Conservation (phyloP, 805 yeast genomes). For the Yarrowia sp. region DNA sequence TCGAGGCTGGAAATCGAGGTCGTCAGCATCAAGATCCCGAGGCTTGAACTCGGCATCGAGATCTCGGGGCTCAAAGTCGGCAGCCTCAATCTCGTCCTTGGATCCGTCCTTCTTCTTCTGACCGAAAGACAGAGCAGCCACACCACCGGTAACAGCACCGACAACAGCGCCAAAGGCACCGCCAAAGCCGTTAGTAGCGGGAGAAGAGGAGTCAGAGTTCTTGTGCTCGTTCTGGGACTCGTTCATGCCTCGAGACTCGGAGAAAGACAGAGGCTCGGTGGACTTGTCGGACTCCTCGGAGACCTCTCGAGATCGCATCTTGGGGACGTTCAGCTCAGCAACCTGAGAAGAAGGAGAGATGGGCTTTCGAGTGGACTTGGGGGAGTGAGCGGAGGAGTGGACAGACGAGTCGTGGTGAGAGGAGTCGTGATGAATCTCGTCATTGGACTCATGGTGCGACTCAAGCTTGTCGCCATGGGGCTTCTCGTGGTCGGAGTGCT, state of each 20-base stretch:
- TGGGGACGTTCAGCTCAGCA: slow-evolving; percentile 14
- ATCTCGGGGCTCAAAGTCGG: background rate
- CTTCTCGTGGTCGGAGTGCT: background rate
- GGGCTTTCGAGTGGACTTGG: background rate
- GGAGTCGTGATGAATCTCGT: too few species aligned
- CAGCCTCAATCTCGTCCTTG: background rate
- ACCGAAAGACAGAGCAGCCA: slow-evolving; percentile 26
- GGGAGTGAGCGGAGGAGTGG: too few species aligned
- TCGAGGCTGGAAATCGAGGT: slow-evolving; percentile 3
- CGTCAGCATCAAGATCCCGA: slow-evolving; percentile 10
- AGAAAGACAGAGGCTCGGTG: slow-evolving; percentile 2
- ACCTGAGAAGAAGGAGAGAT: background rate
- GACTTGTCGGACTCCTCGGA: background rate
- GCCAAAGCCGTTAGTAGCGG: background rate
- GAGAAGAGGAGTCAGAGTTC: background rate
- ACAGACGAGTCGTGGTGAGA: too few species aligned
- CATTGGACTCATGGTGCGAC: background rate
- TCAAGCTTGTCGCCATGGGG: slow-evolving; percentile 5
- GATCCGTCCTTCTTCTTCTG: slow-evolving; percentile 14
- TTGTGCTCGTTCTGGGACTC: background rate
- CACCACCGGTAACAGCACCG: slow-evolving; percentile 13
- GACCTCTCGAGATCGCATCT: slow-evolving; percentile 1
- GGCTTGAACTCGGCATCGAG: slow-evolving; percentile 1
- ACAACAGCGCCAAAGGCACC: slow-evolving; percentile 25
- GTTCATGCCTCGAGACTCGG: background rate